These are phyloP conservation scores for Neopestalotiopsis sp. DNA, from an alignment of 2,329 filamentous ascomycete genomes.

Conservation along the genomic window DNA sequence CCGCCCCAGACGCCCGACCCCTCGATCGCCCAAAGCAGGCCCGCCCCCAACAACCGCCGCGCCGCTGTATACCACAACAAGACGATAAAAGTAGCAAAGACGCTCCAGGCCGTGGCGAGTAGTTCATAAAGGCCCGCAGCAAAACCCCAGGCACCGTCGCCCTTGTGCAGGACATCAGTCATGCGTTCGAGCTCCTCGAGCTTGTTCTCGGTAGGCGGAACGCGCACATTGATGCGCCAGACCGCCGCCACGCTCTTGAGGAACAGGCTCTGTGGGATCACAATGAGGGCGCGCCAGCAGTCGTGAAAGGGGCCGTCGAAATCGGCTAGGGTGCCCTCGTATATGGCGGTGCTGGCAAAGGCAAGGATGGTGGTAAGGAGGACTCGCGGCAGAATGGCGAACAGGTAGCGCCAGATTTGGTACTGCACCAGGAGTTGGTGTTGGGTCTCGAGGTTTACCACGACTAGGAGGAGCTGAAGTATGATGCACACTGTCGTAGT, in stretches of 20 bases:
- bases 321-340: neutral
- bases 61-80: neutral
- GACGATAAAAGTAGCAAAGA: neutral
- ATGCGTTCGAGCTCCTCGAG: neutral
- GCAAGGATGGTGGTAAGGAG: neutral
- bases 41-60: neutral
- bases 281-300: neutral
- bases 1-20: neutral
- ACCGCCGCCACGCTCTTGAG: neutral
- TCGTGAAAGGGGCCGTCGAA: neutral
- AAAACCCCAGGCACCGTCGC: neutral
- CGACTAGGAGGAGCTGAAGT: neutral
- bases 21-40: neutral
- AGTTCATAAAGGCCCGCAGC: neutral
- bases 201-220: neutral
- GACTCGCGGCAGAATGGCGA: neutral
- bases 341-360: neutral
- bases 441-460: slow-evolving; percentile 3
- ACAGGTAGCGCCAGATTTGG: neutral
- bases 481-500: neutral
- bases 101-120: neutral
- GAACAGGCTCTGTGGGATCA: neutral
- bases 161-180: neutral
- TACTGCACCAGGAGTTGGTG: neutral
- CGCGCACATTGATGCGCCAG: neutral